Conservation (phyloP, 2,329 filamentous ascomycete species). For the Monosporascus sp. region DNA sequence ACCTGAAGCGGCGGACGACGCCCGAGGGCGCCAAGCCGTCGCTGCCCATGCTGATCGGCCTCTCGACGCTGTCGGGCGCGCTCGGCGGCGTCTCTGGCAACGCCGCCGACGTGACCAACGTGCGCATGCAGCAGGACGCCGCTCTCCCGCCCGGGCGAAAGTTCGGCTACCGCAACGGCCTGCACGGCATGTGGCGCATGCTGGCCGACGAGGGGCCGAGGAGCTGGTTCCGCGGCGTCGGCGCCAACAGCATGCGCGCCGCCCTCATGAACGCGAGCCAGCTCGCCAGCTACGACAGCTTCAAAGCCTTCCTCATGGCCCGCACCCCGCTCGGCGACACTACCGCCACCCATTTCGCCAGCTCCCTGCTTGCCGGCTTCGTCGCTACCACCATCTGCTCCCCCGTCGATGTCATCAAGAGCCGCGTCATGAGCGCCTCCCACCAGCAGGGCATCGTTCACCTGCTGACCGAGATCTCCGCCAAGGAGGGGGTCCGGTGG, state of each 20-base stretch:
- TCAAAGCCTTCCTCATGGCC: conserved; percentile 65
- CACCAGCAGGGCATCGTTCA: conserved; percentile 47
- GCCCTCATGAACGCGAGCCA: conserved; percentile 86
- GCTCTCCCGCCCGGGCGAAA: conserved; percentile 67
- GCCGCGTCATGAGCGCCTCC: conserved; percentile 70
- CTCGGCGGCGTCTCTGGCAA: conserved; percentile 87
- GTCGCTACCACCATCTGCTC: conserved; percentile 81
- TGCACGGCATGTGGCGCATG: conserved; percentile 85
- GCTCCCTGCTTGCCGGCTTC: conserved; percentile 72
- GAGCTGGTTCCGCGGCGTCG: conserved; percentile 77
- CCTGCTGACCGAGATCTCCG: conserved; percentile 62
- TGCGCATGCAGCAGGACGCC: conserved; percentile 94
- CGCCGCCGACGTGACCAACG: conserved; percentile 92
- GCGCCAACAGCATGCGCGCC: conserved; percentile 75
- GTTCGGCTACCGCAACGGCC: conserved; percentile 82
- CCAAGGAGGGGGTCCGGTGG: conserved; percentile 68
- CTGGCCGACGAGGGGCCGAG: conserved; percentile 72
- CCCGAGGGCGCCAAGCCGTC: conserved; percentile 48
- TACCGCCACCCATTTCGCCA: conserved; percentile 71
- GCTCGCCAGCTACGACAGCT: conserved; percentile 77
- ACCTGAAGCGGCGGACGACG: conserved; percentile 70
- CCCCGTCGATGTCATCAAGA: conserved; percentile 87
- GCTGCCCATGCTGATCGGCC: conserved; percentile 71
- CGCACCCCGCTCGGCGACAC: conserved; percentile 64
- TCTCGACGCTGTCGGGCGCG: conserved; percentile 80